Percentiles rank a stretch among this genome's conserved stretches.
Evolutionary conservation across 495 filamentous ascomycete species (phyloP).

Genomic region (Xylaria palmicola): DNA sequence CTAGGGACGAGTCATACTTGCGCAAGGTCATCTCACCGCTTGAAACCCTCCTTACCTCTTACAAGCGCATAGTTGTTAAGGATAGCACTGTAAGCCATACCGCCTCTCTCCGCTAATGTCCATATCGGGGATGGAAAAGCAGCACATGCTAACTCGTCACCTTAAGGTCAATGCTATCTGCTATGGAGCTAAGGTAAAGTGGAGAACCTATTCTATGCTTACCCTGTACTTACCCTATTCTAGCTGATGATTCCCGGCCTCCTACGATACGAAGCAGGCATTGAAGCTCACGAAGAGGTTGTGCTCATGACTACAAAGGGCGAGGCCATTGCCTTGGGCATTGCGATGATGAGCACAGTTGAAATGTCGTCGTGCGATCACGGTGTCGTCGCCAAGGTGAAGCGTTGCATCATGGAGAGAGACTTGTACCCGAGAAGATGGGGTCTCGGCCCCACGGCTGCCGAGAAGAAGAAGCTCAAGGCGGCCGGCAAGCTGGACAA

Average conservation of each 20-base stretch:
- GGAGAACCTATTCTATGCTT: neutral
- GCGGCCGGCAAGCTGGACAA: constrained; percentile 97
- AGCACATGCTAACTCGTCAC: constrained; percentile 23
- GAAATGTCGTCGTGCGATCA: constrained; percentile 91
- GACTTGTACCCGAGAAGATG: constrained; percentile 93
- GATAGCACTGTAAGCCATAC: constrained; percentile 60
- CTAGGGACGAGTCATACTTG: constrained; percentile 82
- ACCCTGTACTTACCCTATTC: neutral
- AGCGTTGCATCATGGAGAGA: constrained; percentile 98
- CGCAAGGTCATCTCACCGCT: constrained; percentile 85
- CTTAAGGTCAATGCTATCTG: constrained; percentile 77
- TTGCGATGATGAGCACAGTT: constrained; percentile 92
- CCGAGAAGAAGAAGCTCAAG: constrained; percentile 99
- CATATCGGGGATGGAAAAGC: too few species aligned
- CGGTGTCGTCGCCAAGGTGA: constrained; percentile 95
- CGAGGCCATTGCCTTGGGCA: constrained; percentile 92
- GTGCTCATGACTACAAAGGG: constrained; percentile 98
- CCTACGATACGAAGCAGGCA: constrained; percentile 81
- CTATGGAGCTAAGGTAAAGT: constrained; percentile 90
- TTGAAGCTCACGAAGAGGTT: constrained; percentile 88
- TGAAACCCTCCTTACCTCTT: constrained; percentile 84
- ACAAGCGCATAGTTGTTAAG: constrained; percentile 97
- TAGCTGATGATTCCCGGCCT: constrained; percentile 81
- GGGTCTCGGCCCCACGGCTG: constrained; percentile 86
- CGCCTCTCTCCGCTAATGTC: neutral